Base-by-base conservation (phyloP, 306 rosid species). In the Dryas drummondii region DNA sequence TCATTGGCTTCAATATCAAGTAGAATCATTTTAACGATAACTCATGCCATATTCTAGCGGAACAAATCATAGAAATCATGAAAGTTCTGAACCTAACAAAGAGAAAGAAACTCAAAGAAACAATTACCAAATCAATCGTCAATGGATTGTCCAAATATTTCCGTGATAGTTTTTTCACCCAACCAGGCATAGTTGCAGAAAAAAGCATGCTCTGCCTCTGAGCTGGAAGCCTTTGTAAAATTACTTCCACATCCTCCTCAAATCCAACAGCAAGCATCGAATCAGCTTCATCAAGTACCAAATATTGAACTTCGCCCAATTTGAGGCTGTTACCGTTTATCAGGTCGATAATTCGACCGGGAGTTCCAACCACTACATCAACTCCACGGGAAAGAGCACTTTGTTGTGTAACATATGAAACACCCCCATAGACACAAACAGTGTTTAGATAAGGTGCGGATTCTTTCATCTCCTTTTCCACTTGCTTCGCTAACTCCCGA, bases 241-340 rank as follows among this genome's bases (percentile, higher is more conserved):
- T 94, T 41, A 81, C 46, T 89, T 94, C 99, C 79, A 94, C 99
- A 77, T 87, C 99, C 82, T 94, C 99, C 89, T 94, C 99, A 84
- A 94, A 94, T 75, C 97, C 99, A 78, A 94, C 99, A 37, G 99
- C 99, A 85, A 94, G 99, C 99, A 94, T 94, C 83, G 83, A 97
- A 86, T 94, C 99, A 64, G 99, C 99, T 89, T 94, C 99, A 45
- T 94, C 99, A 41, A 94, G 96, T 47, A 94, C 99, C 89, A 94
- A 79, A 83, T 71, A 89, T 77, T 89, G 84, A 54, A 94, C 92
- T 80, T 94, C 98, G 14, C 86, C 82, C 82, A 94, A 68, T 68
- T 88, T 92, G 76, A 94, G 97, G 78, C 91, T 94, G 70, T 80
- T 86, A 46, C 99, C 98, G 4, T 94, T 92, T 76, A 92, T 84